A percentile compares a stretch with the other conserved stretches of the same genome.
These are phyloP conservation scores for Catharanthus roseus DNA, from an alignment of 257 asterid genomes.

Conservation along the genomic window DNA sequence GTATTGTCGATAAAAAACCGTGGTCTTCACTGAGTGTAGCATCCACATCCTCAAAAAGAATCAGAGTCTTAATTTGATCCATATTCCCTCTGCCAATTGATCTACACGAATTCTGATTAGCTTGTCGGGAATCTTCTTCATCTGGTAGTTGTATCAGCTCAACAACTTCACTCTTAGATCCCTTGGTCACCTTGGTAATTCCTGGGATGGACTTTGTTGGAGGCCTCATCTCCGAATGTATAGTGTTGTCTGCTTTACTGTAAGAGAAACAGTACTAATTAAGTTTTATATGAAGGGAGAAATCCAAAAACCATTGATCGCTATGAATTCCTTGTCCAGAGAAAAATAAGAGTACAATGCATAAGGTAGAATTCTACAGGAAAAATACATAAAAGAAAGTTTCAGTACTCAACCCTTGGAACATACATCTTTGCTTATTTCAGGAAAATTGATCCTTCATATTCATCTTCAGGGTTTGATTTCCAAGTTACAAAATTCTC, in stretches of 20 bases:
- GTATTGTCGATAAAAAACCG: slow-evolving; percentile 75
- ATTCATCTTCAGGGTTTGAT: neutral
- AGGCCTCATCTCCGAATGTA: slow-evolving; percentile 29
- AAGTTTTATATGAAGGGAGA: too few relatives aligned
- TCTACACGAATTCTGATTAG: slow-evolving; percentile 25
- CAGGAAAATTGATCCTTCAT: neutral
- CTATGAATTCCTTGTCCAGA: too few relatives aligned
- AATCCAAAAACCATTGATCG: neutral
- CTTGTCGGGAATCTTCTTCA: slow-evolving; percentile 41
- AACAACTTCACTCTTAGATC: slow-evolving; percentile 41
- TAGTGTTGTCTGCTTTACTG: slow-evolving; percentile 50
- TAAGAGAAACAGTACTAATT: slow-evolving; percentile 23
- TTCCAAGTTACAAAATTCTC: neutral
- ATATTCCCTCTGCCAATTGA: slow-evolving; percentile 27
- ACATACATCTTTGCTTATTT: neutral
- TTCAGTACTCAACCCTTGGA: neutral
- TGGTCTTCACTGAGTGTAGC: slow-evolving; percentile 72
- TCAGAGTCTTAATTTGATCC: slow-evolving; percentile 53
- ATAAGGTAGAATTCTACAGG: too few relatives aligned
- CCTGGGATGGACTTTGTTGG: slow-evolving; percentile 33
- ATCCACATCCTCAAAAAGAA: slow-evolving; percentile 97
- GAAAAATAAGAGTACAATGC: too few relatives aligned
- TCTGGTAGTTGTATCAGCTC: slow-evolving; percentile 41
- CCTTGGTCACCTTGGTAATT: slow-evolving; percentile 23
- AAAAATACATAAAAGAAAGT: too few relatives aligned